Conservation (phyloP, 495 filamentous ascomycete species). For the Penicillium canescens region DNA sequence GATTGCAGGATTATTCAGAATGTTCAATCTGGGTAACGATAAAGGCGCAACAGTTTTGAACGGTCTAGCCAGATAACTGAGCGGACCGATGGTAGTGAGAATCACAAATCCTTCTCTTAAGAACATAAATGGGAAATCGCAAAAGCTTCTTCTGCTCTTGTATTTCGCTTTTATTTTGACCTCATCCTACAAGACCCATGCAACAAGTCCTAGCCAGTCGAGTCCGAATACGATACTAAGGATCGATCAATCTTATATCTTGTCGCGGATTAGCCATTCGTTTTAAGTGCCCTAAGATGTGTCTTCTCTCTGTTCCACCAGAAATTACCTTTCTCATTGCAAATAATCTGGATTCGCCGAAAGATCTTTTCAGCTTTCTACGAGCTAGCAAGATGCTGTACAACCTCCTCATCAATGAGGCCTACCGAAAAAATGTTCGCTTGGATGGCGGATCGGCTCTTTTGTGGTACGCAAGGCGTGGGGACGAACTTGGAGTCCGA, state of each 20-base stretch:
- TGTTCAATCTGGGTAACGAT: too few species aligned
- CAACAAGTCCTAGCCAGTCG: too few species aligned
- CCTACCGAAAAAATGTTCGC: neutral
- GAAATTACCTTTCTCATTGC: slow-evolving; percentile 5
- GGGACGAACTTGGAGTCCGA: slow-evolving; percentile 3
- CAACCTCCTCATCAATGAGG: neutral
- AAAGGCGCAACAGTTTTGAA: too few species aligned
- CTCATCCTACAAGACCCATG: too few species aligned
- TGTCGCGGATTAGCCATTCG: neutral
- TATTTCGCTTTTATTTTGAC: too few species aligned
- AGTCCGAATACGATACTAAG: too few species aligned
- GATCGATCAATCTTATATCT: neutral
- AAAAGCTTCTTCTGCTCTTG: too few species aligned
- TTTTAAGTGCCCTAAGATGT: neutral
- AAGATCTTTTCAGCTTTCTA: neutral
- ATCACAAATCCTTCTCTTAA: too few species aligned
- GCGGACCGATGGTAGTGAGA: too few species aligned
- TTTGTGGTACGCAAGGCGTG: slow-evolving; percentile 11
- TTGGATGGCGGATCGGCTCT: slow-evolving; percentile 9
- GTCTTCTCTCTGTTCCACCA: neutral
- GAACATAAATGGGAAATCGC: too few species aligned
- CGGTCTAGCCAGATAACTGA: too few species aligned
- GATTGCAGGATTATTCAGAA: too few species aligned
- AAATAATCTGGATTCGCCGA: neutral
- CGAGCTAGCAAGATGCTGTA: neutral